A percentile compares a stretch with the other conserved stretches of the same genome.
These are phyloP conservation scores for Termitomyces sp. DNA, from an alignment of 768 basidiomycete species.

Conservation along the genomic window DNA sequence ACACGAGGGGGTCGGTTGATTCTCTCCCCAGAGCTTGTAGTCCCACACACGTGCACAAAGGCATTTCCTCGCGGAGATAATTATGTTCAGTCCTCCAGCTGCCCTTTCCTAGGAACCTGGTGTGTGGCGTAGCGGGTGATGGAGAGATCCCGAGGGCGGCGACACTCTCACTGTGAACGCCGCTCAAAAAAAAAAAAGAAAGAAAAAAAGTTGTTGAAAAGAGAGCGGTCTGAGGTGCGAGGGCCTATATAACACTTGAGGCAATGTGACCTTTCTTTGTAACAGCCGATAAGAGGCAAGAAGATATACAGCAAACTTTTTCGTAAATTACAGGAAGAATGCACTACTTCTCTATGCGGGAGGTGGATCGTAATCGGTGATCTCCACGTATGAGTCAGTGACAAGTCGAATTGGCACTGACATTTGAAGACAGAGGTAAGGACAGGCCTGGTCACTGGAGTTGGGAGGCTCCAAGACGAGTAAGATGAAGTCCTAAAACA, in stretches of 20 bases:
- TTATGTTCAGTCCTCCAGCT: too few species aligned
- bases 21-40: too few species aligned
- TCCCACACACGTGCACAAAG: too few species aligned
- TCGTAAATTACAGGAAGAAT: not conserved
- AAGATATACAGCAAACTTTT: not conserved
- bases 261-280: not conserved
- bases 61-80: too few species aligned
- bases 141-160: too few species aligned
- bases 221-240: not conserved
- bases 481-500: slow-evolving; percentile 50
- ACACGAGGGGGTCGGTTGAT: too few species aligned
- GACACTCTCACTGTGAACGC: too few species aligned
- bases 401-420: slow-evolving; percentile 50
- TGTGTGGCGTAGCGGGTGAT: too few species aligned
- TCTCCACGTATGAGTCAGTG: slow-evolving; percentile 44
- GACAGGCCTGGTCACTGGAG: slow-evolving; percentile 21
- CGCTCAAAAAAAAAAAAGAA: too few species aligned
- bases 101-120: too few species aligned
- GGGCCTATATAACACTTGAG: not conserved
- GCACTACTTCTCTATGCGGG: not conserved
- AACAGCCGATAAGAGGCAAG: not conserved
- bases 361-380: slow-evolving; percentile 12
- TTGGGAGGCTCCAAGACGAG: slow-evolving; percentile 36
- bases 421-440: slow-evolving; percentile 33
- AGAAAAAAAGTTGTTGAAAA: too few species aligned